A percentile compares a stretch with the other conserved stretches of the same genome.
These are phyloP conservation scores for Gossypium trilobum DNA, from an alignment of 441 rosid species.

Conservation along the genomic window DNA sequence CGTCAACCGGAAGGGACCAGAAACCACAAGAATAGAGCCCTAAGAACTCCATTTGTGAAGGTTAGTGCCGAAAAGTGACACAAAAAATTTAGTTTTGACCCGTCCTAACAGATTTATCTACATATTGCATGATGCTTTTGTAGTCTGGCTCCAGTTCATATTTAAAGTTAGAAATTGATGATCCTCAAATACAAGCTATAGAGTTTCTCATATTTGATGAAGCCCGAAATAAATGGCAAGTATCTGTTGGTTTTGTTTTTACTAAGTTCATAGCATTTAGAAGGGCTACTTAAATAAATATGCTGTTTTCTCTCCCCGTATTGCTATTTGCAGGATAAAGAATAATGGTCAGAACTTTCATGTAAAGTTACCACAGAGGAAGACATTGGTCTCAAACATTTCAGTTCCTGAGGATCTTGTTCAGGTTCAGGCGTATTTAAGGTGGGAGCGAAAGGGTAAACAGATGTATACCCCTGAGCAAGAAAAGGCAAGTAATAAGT, in stretches of 20 bases:
- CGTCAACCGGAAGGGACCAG: constrained; percentile 64
- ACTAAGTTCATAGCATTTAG: constrained; percentile 5
- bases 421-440: constrained; percentile 78
- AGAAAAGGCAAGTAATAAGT: constrained; percentile 63
- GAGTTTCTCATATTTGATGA: constrained; percentile 90
- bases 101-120: constrained; percentile 12
- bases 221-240: constrained; percentile 76
- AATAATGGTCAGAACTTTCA: constrained; percentile 42
- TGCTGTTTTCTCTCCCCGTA: constrained; percentile 16
- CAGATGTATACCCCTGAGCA: constrained; percentile 72
- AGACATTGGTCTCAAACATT: constrained; percentile 34
- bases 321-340: constrained; percentile 42
- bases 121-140: constrained; percentile 19
- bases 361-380: constrained; percentile 48
- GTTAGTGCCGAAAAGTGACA: constrained; percentile 34
- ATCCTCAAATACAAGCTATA: constrained; percentile 66
- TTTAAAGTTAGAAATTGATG: constrained; percentile 72
- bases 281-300: constrained; percentile 7
- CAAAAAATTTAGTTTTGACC: constrained; percentile 2
- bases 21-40: constrained; percentile 81
- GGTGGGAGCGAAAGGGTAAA: constrained; percentile 98
- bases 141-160: constrained; percentile 61
- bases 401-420: constrained; percentile 91
- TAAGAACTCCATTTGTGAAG: constrained; percentile 76
- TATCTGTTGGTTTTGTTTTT: constrained; percentile 15